Evolutionary conservation across 192 early-diverging fungal genomes (phyloP), one percentile per base, ranked within the genome.

Genomic region (Piromyces sp.): DNA sequence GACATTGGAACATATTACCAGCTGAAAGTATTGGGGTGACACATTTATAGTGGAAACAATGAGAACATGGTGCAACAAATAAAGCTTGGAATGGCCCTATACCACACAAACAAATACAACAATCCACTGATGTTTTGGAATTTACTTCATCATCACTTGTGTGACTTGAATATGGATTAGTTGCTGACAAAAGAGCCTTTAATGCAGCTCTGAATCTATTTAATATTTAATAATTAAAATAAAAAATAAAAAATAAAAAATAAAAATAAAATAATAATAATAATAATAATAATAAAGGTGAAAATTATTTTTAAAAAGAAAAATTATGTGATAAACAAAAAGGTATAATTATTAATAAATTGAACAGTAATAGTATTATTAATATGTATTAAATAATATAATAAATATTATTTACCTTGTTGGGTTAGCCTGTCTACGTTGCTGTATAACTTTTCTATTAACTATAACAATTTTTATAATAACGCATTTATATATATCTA

Each of bases 41-140:
- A 87, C 95, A 96, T 84, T 95, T 95, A 87, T 94, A 97, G 84
- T 97, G 96, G 89, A 94, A 97, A 82, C 93, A 94, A 82, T 97
- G 96, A 29, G 93, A 95, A 86, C 96, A 97, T 13, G 96, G 96
- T 2, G 95, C 95, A 37, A 96, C 88, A 86, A 97, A 97, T 83
- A 97, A 90, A 28, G 95, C 92, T 87, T 97, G 96, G 88, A 91
- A 94, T 36, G 95, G 94, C 11, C 90, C 89, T 84, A 97, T 95
- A 80, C 92, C 88, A 86, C 91, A 94, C 84, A 96, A 88, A 86
- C 96, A 97, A 84, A 97, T 97, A 84, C 95, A 96, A 87, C 95
- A 96, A 86, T 95, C 86, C 22, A 68, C 51, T 68, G 51, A 68
- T n/a, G 19, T n/a, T n/a, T 68, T 68, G 9, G 51, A 68, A n/a